Conservation (phyloP, 2,329 filamentous ascomycete species). For the Venturia carpophila region DNA sequence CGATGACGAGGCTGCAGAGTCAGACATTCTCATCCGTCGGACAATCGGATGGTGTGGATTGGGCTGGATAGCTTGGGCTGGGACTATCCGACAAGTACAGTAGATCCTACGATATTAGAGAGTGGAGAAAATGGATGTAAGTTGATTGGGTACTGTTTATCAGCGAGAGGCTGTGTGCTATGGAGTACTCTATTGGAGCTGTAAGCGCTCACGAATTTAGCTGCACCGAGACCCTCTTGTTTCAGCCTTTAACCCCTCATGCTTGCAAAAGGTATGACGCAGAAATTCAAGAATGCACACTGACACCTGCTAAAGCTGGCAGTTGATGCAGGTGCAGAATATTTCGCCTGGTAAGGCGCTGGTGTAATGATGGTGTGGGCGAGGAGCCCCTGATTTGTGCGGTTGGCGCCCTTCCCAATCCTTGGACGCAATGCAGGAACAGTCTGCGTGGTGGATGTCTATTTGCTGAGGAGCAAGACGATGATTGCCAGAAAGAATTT, state of each 20-base stretch:
- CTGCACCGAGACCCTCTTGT: neutral
- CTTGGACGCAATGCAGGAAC: neutral
- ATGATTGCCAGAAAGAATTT: neutral
- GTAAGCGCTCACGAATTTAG: neutral
- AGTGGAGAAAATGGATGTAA: neutral
- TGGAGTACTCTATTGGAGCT: slow-evolving; percentile 1
- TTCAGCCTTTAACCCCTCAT: slow-evolving; percentile 9
- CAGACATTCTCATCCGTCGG: neutral
- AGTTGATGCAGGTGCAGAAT: neutral
- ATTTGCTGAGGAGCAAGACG: neutral
- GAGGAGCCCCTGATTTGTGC: neutral
- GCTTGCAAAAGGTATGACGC: neutral
- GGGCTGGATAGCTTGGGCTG: slow-evolving; percentile 1
- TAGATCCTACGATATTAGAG: neutral
- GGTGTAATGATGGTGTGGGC: slow-evolving; percentile 4
- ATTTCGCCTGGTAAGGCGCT: neutral
- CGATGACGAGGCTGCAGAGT: neutral
- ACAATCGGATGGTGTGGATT: neutral
- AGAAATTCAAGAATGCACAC: neutral
- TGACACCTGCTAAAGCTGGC: neutral
- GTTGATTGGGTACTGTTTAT: neutral
- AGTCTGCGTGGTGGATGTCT: neutral
- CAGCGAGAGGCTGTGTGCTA: neutral
- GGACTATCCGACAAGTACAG: neutral
- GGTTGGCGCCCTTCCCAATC: neutral